A percentile compares a stretch with the other conserved stretches of the same genome.
Evolutionary conservation across 495 filamentous ascomycete species (phyloP).

Genomic region (Penicillium pancosmium): DNA sequence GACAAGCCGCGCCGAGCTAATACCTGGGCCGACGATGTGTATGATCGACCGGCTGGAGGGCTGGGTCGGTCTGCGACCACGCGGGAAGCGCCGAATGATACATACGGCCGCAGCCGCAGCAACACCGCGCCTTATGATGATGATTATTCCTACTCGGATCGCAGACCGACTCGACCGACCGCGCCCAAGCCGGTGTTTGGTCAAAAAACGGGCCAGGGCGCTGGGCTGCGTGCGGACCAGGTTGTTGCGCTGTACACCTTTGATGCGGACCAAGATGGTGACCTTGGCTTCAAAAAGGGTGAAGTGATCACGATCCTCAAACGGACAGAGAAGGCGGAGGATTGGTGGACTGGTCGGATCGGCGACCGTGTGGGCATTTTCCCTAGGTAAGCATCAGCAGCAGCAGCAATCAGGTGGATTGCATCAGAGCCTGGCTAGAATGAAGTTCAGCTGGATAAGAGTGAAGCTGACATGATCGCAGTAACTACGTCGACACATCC

Average conservation of each 20-base stretch:
- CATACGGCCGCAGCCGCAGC: slow-evolving; percentile 46
- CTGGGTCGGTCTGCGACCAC: slow-evolving; percentile 53
- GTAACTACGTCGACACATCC: slow-evolving; percentile 51
- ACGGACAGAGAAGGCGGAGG: slow-evolving; percentile 89
- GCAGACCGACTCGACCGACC: slow-evolving; percentile 65
- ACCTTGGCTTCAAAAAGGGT: slow-evolving; percentile 95
- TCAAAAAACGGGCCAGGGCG: slow-evolving; percentile 54
- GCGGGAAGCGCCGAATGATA: slow-evolving; percentile 47
- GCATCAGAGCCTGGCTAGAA: neutral
- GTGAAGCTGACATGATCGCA: slow-evolving; percentile 22
- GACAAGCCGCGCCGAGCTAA: slow-evolving; percentile 68
- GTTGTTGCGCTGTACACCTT: slow-evolving; percentile 90
- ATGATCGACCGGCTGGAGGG: slow-evolving; percentile 64
- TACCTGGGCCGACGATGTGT: slow-evolving; percentile 90
- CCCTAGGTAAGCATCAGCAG: slow-evolving; percentile 47
- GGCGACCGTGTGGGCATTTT: slow-evolving; percentile 67
- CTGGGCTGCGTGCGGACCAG: slow-evolving; percentile 74
- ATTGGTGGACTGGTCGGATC: slow-evolving; percentile 79
- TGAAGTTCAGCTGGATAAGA: neutral
- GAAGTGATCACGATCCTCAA: slow-evolving; percentile 97
- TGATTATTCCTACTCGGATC: slow-evolving; percentile 63
- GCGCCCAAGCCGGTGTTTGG: slow-evolving; percentile 87
- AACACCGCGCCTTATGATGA: slow-evolving; percentile 52
- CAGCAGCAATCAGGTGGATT: neutral
- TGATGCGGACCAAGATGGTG: slow-evolving; percentile 89